phyloP scores from a whole-genome alignment of 2,329 filamentous ascomycete genomes.

The Talaromyces sp. region DNA sequence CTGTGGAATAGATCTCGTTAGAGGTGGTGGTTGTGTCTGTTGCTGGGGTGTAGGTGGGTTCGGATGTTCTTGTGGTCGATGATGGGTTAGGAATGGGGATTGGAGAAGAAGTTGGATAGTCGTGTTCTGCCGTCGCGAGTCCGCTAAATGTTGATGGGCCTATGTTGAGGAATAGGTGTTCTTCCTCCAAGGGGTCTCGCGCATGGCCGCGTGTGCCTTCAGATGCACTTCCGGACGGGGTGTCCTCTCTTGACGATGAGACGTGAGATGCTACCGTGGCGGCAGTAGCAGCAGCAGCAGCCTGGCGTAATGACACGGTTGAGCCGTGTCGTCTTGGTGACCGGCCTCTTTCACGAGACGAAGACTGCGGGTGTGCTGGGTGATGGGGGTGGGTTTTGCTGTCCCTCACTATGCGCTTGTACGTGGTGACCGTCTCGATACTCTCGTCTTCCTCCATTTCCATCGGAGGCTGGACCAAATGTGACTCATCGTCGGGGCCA shows the following conservation, averaged over 20 bases:
- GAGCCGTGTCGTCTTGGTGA: conserved; percentile 9
- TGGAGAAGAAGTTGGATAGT: neutral
- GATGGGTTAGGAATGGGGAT: conserved; percentile 13
- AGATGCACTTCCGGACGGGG: conserved; percentile 29
- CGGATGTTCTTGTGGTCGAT: conserved; percentile 30
- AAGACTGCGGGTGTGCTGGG: neutral
- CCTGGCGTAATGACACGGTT: neutral
- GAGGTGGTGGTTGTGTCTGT: conserved; percentile 29
- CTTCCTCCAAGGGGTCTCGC: conserved; percentile 59
- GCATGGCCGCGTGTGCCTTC: conserved; percentile 55
- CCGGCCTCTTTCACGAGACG: conserved; percentile 9
- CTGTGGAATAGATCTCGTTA: conserved; percentile 12
- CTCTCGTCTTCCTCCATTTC: conserved; percentile 41
- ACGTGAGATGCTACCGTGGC: conserved; percentile 12
- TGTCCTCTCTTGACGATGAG: conserved; percentile 23
- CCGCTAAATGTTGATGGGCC: conserved; percentile 51
- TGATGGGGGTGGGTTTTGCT: conserved; percentile 14
- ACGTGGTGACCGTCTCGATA: conserved; percentile 38
- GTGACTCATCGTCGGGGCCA: conserved; percentile 47
- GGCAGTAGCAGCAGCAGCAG: conserved; percentile 4
- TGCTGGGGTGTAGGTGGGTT: conserved; percentile 17
- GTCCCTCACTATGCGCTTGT: conserved; percentile 47
- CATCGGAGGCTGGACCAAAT: conserved; percentile 54
- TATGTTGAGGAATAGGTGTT: conserved; percentile 69
- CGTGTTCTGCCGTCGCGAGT: conserved; percentile 12